Percentiles rank a stretch among this genome's conserved stretches.
These are phyloP conservation scores for Aspergillus costaricaensis DNA, from an alignment of 2,329 filamentous ascomycete genomes.

Conservation along the genomic window DNA sequence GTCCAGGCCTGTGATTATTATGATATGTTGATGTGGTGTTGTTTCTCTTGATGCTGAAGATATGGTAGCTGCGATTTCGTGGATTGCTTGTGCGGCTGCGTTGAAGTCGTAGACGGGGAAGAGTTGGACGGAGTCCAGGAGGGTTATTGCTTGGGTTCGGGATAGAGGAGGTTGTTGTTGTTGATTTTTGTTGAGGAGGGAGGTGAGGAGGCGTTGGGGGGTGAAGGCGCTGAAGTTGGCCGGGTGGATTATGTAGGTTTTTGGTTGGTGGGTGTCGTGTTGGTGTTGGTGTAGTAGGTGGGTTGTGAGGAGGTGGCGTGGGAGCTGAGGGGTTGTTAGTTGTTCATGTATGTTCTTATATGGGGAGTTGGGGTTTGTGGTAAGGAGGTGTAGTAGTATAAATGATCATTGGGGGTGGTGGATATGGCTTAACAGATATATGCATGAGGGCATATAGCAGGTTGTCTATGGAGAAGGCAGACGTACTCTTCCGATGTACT, in stretches of 20 bases:
- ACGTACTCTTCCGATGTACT: slow-evolving; percentile 35
- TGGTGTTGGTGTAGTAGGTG: slow-evolving; percentile 18
- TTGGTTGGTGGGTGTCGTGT: slow-evolving; percentile 11
- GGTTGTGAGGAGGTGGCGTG: slow-evolving; percentile 31
- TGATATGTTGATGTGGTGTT: neutral
- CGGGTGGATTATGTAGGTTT: slow-evolving; percentile 39
- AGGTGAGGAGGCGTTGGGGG: slow-evolving; percentile 33
- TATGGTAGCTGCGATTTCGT: slow-evolving; percentile 29
- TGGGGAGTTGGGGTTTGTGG: neutral
- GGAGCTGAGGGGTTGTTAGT: slow-evolving; percentile 24
- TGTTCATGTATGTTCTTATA: neutral
- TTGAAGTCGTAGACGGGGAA: slow-evolving; percentile 36
- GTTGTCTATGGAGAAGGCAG: neutral
- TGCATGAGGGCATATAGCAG: neutral
- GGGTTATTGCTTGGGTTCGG: slow-evolving; percentile 32
- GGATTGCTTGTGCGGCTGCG: slow-evolving; percentile 33
- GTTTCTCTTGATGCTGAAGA: neutral
- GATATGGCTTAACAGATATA: neutral
- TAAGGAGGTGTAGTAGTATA: neutral
- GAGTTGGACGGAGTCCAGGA: slow-evolving; percentile 36
- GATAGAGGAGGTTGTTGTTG: slow-evolving; percentile 18
- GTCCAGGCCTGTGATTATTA: slow-evolving; percentile 41
- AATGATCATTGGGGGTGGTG: too few relatives aligned
- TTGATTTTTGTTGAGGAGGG: slow-evolving; percentile 22
- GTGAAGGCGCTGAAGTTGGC: slow-evolving; percentile 32